Base-by-base conservation (phyloP, 1,284 basidiomycete species). In the Trametes sp. region DNA sequence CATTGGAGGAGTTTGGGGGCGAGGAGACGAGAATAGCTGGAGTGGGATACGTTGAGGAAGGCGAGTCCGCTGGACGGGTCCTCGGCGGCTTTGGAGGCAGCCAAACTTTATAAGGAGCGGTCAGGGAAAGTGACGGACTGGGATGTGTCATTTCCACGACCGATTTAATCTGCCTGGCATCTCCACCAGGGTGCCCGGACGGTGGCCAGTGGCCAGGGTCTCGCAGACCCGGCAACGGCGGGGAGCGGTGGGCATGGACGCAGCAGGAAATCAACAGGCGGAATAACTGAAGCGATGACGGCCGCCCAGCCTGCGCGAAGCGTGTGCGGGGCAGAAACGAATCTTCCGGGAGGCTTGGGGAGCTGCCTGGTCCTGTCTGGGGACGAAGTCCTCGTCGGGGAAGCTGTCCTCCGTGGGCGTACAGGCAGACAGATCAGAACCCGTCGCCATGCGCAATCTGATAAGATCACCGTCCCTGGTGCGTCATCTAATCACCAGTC, bases 71-170 rank as follows among this genome's bases (percentile, higher is more conserved):
- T 50, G 21, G 41, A 56, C 54, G 41, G 59, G 54, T 57, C 58
- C 51, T 59, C 62, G 60, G 58, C 54, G 23, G 55, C 46, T 26
- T 33, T 63, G 53, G 57, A 28, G 35, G 54, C 41, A 28, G 44
- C 54, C 41, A 60, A 64, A 57, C 57, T 56, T 64, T 68, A 66
- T 64, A 68, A 61, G 62, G 54, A 38, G 60, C 57, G 62, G 64
- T 38, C 41, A 57, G 61, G 61, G 51, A 51, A 52, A 56, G 59
- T 45, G 57, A 48, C 28, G 42, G 55, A 44, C 24, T 56, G 26
- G 50, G 46, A 46, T 41, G 58, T 50, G 42, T 38, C 16, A 59
- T 65, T 67, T 55, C 56, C 63, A 61, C 63, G 66, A 41, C 33
- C 41, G 49, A 54, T 52, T 53, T 54, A 38, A 58, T 50, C 51